These are phyloP conservation scores for Vitis rotundifolia DNA, from an alignment of 164 flowering plant species.

Conservation along the genomic window DNA sequence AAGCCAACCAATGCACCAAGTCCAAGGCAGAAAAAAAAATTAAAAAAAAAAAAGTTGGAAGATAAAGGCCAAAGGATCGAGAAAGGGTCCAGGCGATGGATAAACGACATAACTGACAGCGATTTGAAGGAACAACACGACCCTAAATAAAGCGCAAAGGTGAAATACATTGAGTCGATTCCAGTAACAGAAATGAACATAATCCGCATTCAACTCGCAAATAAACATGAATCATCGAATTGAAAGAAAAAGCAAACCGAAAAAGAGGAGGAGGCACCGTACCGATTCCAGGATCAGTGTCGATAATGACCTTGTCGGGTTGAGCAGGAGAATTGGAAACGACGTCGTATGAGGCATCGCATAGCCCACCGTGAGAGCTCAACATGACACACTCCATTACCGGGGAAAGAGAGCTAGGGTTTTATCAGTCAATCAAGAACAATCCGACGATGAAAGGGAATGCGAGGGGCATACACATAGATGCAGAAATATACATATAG, in stretches of 20 bases:
- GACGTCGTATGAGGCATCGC: constrained; percentile 4
- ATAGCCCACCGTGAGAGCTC: constrained; percentile 12
- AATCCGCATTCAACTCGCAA: not conserved
- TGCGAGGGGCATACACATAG: too few species aligned
- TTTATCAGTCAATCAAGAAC: not conserved
- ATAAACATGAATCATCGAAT: not conserved
- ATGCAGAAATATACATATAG: too few species aligned
- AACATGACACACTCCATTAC: constrained; percentile 17
- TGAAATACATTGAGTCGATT: too few species aligned
- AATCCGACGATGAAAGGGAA: not conserved
- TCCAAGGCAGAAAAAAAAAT: too few species aligned
- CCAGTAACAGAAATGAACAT: too few species aligned
- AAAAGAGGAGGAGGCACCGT: constrained; percentile 8
- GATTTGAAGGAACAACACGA: too few species aligned
- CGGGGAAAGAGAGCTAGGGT: constrained; percentile 3
- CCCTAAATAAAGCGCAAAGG: too few species aligned
- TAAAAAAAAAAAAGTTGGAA: too few species aligned
- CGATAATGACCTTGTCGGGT: constrained; percentile 72
- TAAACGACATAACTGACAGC: too few species aligned
- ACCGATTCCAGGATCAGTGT: constrained; percentile 97
- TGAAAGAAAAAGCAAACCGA: not conserved
- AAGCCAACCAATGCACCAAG: too few species aligned
- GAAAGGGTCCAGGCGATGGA: too few species aligned
- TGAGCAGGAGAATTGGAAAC: constrained; percentile 6
- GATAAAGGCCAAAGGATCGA: too few species aligned